Conservation (phyloP, 495 filamentous ascomycete species). For the Parachaetomium inaequale region DNA sequence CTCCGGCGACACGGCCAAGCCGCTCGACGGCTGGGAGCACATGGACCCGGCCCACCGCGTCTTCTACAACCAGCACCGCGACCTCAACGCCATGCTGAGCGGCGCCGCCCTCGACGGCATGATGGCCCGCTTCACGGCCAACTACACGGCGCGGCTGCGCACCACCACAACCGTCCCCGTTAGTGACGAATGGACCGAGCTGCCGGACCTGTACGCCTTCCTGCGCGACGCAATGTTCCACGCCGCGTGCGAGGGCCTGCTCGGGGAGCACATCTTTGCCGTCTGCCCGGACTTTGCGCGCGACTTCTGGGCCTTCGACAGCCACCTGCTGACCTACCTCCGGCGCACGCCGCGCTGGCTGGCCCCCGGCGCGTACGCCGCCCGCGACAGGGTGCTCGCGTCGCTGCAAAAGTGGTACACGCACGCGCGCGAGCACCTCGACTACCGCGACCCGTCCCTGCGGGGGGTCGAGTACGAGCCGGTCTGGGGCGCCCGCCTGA, state of each 20-base stretch:
- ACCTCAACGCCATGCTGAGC: constrained; percentile 10
- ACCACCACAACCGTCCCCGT: not conserved
- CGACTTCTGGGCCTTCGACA: constrained; percentile 29
- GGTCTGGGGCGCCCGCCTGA: constrained; percentile 23
- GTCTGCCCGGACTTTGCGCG: constrained; percentile 20
- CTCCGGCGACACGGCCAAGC: constrained; percentile 21
- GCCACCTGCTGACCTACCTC: constrained; percentile 13
- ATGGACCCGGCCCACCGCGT: constrained; percentile 17
- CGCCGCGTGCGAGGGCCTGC: constrained; percentile 26
- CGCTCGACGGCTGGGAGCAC: constrained; percentile 19
- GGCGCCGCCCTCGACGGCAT: constrained; percentile 12
- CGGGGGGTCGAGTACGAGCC: constrained; percentile 25
- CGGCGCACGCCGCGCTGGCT: constrained; percentile 23
- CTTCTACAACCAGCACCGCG: constrained; percentile 20
- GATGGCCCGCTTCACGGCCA: constrained; percentile 10
- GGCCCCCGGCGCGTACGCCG: constrained; percentile 17
- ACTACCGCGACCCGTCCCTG: constrained; percentile 13
- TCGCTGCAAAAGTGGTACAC: constrained; percentile 23
- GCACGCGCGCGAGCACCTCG: constrained; percentile 9
- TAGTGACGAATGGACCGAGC: constrained; percentile 18
- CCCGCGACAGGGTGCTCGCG: constrained; percentile 19
- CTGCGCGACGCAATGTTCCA: constrained; percentile 27
- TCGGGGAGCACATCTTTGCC: constrained; percentile 25
- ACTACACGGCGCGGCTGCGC: constrained; percentile 15
- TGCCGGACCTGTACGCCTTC: constrained; percentile 29